Evolutionary conservation across 2,329 filamentous ascomycete species (phyloP).

Genomic region (Apiospora pterosperma): DNA sequence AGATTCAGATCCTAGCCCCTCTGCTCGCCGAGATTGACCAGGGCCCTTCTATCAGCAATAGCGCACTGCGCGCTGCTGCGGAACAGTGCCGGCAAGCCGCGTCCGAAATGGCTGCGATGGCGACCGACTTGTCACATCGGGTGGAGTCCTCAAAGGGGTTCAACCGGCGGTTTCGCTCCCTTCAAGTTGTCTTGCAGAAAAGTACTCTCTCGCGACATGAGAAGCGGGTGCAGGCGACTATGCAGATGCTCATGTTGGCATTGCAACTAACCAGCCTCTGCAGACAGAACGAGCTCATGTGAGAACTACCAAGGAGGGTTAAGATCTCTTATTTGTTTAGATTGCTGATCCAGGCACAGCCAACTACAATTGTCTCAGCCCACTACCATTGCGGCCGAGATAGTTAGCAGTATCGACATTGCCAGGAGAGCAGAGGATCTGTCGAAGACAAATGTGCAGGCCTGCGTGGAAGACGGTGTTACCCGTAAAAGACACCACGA

Average conservation of each 20-base stretch:
- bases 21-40: neutral
- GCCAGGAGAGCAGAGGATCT: neutral
- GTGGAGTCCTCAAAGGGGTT: neutral
- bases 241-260: neutral
- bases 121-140: neutral
- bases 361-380: neutral
- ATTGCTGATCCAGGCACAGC: neutral
- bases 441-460: too few species aligned
- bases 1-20: neutral
- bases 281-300: neutral
- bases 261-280: neutral
- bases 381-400: neutral
- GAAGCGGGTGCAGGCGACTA: neutral
- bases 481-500: rapidly evolving
- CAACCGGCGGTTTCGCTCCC: neutral
- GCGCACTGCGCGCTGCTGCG: neutral
- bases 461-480: rapidly evolving
- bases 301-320: neutral
- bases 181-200: neutral
- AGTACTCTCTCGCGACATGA: neutral
- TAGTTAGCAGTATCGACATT: neutral
- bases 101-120: neutral
- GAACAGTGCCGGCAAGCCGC: neutral
- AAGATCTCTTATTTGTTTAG: neutral
- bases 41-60: neutral